Percentiles rank a stretch among this genome's conserved stretches.
These are phyloP conservation scores for Nannizziopsis barbatae DNA, from an alignment of 2,329 filamentous ascomycete genomes.

Conservation along the genomic window DNA sequence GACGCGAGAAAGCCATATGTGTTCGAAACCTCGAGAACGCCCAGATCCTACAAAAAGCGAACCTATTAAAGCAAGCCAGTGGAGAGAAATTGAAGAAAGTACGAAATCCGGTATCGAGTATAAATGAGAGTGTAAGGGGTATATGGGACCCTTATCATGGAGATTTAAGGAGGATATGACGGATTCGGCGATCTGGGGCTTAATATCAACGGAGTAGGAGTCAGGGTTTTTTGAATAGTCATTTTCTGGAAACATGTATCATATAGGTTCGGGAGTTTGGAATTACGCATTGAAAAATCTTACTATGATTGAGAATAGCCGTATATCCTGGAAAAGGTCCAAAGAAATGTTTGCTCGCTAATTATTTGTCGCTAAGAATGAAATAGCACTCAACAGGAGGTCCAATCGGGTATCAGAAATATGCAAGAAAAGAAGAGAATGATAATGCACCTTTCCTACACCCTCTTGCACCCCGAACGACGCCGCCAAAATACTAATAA, in stretches of 20 bases:
- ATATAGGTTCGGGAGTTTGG: background rate
- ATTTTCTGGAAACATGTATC: background rate
- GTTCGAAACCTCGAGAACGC: constrained; percentile 73
- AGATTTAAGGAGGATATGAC: constrained; percentile 41
- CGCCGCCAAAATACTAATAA: constrained; percentile 3
- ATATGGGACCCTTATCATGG: constrained; percentile 56
- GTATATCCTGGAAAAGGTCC: too few relatives aligned
- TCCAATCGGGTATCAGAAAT: background rate
- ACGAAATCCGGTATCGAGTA: constrained; percentile 49
- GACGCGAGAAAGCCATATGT: constrained; percentile 71
- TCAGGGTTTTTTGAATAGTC: background rate
- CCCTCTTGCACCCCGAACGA: background rate
- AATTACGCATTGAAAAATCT: background rate
- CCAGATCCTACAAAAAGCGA: constrained; percentile 70
- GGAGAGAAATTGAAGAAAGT: constrained; percentile 42
- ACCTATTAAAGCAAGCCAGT: constrained; percentile 37
- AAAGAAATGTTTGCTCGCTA: too few relatives aligned
- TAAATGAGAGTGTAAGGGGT: constrained; percentile 54
- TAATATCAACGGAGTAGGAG: constrained; percentile 3
- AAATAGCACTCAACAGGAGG: background rate
- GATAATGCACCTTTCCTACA: background rate
- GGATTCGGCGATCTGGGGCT: constrained; percentile 3
- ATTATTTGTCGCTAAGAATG: background rate
- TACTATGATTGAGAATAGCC: background rate
- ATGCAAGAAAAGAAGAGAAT: background rate